phyloP scores from a whole-genome alignment of 139 green algal species.

The Desmodesmus armatus region DNA sequence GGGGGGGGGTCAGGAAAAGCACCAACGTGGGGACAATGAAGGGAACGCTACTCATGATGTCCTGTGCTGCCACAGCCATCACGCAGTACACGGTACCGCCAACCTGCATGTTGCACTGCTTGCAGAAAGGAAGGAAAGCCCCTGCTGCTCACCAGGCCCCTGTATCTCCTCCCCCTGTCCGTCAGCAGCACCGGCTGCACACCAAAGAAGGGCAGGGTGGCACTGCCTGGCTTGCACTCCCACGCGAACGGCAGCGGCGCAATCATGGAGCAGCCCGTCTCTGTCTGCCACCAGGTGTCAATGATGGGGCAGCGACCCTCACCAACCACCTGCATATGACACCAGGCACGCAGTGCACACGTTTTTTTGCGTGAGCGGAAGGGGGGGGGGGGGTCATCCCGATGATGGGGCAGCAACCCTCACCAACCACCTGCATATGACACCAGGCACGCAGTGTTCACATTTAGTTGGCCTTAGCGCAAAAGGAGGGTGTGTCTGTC shows the following conservation, averaged over 20 bases:
- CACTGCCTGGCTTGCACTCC: slow-evolving; percentile 86
- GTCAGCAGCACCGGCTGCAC: slow-evolving; percentile 93
- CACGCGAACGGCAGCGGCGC: slow-evolving; percentile 84
- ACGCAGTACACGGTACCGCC: background rate
- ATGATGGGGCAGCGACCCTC: slow-evolving; percentile 84
- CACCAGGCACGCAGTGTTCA: no score
- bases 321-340: slow-evolving; percentile 55
- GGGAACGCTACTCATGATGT: no score
- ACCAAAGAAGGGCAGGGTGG: slow-evolving; percentile 95
- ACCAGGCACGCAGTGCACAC: no score
- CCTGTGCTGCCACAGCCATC: no score
- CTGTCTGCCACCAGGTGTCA: slow-evolving; percentile 99
- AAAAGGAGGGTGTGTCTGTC: no score
- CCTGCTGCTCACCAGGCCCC: slow-evolving; percentile 62
- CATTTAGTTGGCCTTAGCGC: no score
- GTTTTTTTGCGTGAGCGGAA: no score
- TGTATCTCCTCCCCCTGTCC: slow-evolving; percentile 68
- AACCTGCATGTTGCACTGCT: no score
- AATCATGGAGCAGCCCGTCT: slow-evolving; percentile 92
- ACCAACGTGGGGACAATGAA: no score
- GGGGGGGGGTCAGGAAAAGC: no score
- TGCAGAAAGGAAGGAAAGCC: background rate
- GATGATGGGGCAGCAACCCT: background rate
- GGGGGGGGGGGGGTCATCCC: no score
- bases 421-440: slow-evolving; percentile 33